These are phyloP conservation scores for Rasamsonia emersonii DNA, from an alignment of 2,329 filamentous ascomycete genomes.

Conservation along the genomic window DNA sequence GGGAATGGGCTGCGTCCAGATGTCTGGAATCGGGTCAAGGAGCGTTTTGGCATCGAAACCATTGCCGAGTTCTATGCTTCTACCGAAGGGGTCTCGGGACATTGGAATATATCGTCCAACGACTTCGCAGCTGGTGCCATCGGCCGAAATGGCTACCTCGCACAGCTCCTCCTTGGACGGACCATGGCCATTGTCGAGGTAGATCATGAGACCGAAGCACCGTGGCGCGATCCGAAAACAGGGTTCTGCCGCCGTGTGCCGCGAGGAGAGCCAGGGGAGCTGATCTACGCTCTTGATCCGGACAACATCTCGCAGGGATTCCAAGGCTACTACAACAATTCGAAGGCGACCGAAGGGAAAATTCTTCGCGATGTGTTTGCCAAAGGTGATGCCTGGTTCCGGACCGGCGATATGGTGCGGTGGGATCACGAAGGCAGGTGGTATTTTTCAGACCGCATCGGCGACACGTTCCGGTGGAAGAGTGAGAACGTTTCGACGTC, in stretches of 20 bases:
- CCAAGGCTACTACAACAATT: constrained; percentile 75
- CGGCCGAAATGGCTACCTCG: constrained; percentile 60
- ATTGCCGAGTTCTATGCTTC: constrained; percentile 76
- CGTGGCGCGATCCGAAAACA: constrained; percentile 58
- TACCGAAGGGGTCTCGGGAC: constrained; percentile 61
- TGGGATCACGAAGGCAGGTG: constrained; percentile 61
- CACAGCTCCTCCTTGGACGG: constrained; percentile 45
- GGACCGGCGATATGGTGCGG: constrained; percentile 73
- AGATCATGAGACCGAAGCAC: constrained; percentile 62
- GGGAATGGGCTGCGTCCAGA: constrained; percentile 82
- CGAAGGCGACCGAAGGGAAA: constrained; percentile 62
- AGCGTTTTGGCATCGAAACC: constrained; percentile 65
- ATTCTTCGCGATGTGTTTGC: constrained; percentile 63
- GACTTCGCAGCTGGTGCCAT: constrained; percentile 68
- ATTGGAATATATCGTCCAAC: constrained; percentile 67
- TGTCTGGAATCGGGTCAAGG: constrained; percentile 75
- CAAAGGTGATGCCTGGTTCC: constrained; percentile 74
- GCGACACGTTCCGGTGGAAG: constrained; percentile 53
- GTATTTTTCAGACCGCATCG: constrained; percentile 65
- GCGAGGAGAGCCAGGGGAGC: constrained; percentile 61
- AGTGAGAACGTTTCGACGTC: constrained; percentile 74
- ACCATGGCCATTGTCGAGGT: constrained; percentile 56
- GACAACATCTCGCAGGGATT: constrained; percentile 56
- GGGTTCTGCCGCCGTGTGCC: constrained; percentile 57
- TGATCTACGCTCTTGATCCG: constrained; percentile 62